A percentile compares a stretch with the other conserved stretches of the same genome.
Evolutionary conservation across 441 rosid genomes (phyloP).

Genomic region (Croton laevigatus): DNA sequence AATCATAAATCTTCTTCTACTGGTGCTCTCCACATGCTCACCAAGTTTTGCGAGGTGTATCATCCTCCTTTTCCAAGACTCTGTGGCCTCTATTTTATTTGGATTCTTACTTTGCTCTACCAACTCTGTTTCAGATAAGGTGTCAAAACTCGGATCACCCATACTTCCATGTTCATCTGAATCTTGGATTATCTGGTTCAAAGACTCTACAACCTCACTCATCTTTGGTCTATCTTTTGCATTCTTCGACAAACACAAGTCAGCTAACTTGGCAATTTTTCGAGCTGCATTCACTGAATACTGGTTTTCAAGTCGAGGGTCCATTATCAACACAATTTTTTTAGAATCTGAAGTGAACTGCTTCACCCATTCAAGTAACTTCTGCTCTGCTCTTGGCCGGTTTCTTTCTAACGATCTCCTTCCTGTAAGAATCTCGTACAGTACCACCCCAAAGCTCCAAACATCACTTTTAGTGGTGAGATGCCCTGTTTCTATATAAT

Average conservation of each 20-base stretch:
- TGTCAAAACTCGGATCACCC: constrained; percentile 15
- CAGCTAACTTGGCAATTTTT: constrained; percentile 63
- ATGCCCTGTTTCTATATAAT: constrained; percentile 77
- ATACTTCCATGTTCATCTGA: constrained; percentile 24
- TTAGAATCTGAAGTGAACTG: constrained; percentile 55
- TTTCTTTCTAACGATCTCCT: constrained; percentile 67
- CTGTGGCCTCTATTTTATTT: constrained; percentile 23
- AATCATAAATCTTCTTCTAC: constrained; percentile 45
- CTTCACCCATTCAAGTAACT: constrained; percentile 68
- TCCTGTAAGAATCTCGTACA: constrained; percentile 77
- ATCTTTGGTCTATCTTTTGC: constrained; percentile 67
- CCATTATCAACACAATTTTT: constrained; percentile 57
- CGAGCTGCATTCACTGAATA: constrained; percentile 49
- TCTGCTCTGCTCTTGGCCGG: constrained; percentile 57
- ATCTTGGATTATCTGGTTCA: constrained; percentile 46
- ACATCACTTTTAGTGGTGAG: constrained; percentile 72
- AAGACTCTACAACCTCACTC: constrained; percentile 54
- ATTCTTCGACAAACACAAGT: constrained; percentile 51
- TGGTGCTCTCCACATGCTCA: constrained; percentile 41
- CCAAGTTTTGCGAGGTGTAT: constrained; percentile 47
- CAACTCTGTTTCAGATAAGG: constrained; percentile 14
- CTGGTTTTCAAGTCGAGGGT: constrained; percentile 51
- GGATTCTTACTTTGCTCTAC: constrained; percentile 23
- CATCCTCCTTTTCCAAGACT: constrained; percentile 60
- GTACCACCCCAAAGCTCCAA: constrained; percentile 87